phyloP scores from a whole-genome alignment of 192 early-diverging fungal genomes.

The Phlyctochytrium bullatum region DNA sequence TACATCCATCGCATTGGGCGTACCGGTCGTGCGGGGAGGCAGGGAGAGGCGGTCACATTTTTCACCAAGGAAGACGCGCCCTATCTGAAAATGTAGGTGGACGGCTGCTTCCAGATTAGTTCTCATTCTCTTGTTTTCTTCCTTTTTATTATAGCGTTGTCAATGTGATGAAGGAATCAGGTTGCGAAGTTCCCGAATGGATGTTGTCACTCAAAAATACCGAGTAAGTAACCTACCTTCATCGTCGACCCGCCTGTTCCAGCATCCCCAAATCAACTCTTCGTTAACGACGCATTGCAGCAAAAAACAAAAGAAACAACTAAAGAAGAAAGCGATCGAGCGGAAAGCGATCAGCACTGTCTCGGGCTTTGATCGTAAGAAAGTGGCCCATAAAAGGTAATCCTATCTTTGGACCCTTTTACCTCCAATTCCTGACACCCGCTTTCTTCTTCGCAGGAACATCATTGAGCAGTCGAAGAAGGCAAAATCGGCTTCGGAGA shows the following conservation, averaged over 20 bases:
- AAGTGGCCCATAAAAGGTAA: conserved; percentile 65
- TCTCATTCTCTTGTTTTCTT: conserved; percentile 7
- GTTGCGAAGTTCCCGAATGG: conserved; percentile 97
- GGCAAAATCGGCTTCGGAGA: too few relatives aligned
- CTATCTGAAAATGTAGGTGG: conserved; percentile 72
- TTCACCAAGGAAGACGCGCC: conserved; percentile 89
- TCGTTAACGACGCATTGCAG: too few relatives aligned
- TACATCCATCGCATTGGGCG: conserved; percentile 99
- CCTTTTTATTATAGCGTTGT: conserved; percentile 62
- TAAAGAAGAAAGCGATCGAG: conserved; percentile 71
- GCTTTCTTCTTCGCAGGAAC: too few relatives aligned
- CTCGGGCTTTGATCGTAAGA: conserved; percentile 71
- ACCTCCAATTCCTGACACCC: too few relatives aligned
- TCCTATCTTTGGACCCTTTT: too few relatives aligned
- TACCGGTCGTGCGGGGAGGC: conserved; percentile 93
- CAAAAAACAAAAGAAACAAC: conserved; percentile 36
- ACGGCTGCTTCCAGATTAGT: too few relatives aligned
- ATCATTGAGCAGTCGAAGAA: too few relatives aligned
- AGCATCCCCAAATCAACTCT: neutral
- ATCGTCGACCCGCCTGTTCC: neutral
- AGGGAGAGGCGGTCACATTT: conserved; percentile 88
- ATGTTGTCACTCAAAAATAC: conserved; percentile 88
- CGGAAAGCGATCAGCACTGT: conserved; percentile 76
- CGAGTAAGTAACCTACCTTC: conserved; percentile 34
- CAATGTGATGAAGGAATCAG: conserved; percentile 94